phyloP scores from a whole-genome alignment of 441 rosid genomes.

The Aquilaria agallochum region DNA sequence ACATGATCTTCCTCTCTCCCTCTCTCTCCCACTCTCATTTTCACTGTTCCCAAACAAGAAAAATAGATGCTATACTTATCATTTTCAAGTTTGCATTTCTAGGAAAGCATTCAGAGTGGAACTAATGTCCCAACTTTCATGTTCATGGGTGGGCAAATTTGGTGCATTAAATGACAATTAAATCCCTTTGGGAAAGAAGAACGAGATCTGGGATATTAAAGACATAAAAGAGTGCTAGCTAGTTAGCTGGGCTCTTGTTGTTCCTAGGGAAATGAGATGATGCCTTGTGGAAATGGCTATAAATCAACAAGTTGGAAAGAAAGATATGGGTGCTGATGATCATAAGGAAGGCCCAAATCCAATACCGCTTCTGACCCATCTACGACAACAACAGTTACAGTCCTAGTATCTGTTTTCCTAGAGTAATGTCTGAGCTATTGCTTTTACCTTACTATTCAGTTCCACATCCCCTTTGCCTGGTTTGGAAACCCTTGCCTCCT shows the following conservation, averaged over 20 bases:
- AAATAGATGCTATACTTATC: neutral
- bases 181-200: too few relatives aligned
- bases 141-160: neutral
- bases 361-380: conserved; percentile 4
- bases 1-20: neutral
- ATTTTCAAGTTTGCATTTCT: neutral
- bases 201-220: too few relatives aligned
- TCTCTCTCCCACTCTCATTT: neutral
- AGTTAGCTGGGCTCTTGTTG: too few relatives aligned
- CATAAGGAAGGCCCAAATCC: neutral
- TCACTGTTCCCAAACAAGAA: neutral
- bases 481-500: conserved; percentile 11
- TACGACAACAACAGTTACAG: too few relatives aligned
- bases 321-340: conserved; percentile 5
- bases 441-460: conserved; percentile 6
- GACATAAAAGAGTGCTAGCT: too few relatives aligned
- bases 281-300: neutral
- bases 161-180: neutral
- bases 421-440: conserved; percentile 11
- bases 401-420: conserved; percentile 7
- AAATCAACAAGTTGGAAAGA: neutral
- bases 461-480: conserved; percentile 6
- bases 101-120: too few relatives aligned
- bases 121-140: too few relatives aligned
- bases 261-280: neutral